A percentile compares a stretch with the other conserved stretches of the same genome.
These are phyloP conservation scores for Stentor coeruleus DNA, from an alignment of 73 alveolate species.

Conservation along the genomic window DNA sequence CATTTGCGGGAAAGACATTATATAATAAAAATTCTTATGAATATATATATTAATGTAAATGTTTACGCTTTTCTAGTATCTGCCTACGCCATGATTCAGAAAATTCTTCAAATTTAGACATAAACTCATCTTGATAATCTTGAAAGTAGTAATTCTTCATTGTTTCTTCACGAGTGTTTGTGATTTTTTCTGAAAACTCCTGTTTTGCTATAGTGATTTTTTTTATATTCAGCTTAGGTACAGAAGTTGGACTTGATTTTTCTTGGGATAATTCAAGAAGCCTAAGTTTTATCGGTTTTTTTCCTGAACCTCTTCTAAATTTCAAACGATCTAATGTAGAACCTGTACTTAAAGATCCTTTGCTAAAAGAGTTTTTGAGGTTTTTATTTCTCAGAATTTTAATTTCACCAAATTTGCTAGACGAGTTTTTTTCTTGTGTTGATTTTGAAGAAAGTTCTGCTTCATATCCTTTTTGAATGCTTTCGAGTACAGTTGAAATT, in stretches of 20 bases:
- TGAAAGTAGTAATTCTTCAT: background rate
- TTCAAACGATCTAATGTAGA: background rate
- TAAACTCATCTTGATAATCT: constrained; percentile 25
- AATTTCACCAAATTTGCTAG: too few relatives aligned
- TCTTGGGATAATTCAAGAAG: too few relatives aligned
- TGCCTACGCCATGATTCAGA: constrained; percentile 29
- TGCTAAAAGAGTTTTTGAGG: too few relatives aligned
- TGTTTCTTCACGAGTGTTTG: background rate
- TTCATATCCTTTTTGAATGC: background rate
- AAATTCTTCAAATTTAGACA: constrained; percentile 25
- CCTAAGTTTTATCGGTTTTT: background rate
- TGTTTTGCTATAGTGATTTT: too few relatives aligned
- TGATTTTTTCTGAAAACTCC: background rate
- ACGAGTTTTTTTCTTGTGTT: background rate
- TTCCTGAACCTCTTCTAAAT: background rate
- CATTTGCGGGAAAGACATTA: constrained; percentile 28
- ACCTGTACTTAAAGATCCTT: background rate
- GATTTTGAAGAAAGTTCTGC: background rate
- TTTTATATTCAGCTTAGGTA: background rate
- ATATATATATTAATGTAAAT: too few relatives aligned
- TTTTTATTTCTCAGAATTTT: background rate
- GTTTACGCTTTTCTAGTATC: too few relatives aligned
- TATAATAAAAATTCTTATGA: too few relatives aligned
- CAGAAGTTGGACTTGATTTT: too few relatives aligned
- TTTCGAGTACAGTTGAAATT: background rate